phyloP scores from a whole-genome alignment of 495 filamentous ascomycete species.

The Annulohypoxylon maeteangense region DNA sequence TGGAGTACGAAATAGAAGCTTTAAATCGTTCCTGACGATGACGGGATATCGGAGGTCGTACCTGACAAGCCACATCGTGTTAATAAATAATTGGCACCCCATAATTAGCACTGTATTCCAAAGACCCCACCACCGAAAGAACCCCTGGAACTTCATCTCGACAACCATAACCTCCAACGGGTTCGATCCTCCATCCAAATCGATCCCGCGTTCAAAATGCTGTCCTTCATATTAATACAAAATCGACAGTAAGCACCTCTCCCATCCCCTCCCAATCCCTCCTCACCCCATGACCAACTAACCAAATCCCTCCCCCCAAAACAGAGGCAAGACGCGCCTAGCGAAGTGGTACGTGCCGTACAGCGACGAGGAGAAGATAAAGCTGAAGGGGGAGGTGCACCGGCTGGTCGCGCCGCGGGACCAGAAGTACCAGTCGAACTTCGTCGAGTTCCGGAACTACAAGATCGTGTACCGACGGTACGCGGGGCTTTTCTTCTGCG shows the following conservation, averaged over 20 bases:
- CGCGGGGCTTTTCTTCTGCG: conserved; percentile 97
- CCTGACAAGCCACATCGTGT: conserved; percentile 24
- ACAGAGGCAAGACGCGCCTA: conserved; percentile 95
- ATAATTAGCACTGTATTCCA: background rate
- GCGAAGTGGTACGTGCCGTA: conserved; percentile 99
- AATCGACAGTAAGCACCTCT: conserved; percentile 80
- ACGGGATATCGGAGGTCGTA: background rate
- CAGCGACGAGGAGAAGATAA: conserved; percentile 96
- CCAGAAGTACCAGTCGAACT: conserved; percentile 99
- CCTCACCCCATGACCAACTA: background rate
- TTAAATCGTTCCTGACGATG: background rate
- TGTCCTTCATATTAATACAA: conserved; percentile 96
- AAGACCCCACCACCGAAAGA: conserved; percentile 9
- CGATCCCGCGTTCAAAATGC: conserved; percentile 54
- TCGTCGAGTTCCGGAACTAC: conserved; percentile 92
- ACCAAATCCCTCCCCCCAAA: background rate
- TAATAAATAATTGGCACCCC: background rate
- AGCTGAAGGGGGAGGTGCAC: conserved; percentile 93
- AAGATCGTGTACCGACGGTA: conserved; percentile 98
- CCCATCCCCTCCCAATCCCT: background rate
- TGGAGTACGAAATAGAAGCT: too few species aligned
- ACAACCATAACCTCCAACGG: conserved; percentile 10
- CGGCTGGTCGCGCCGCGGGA: conserved; percentile 96
- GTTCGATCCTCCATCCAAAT: conserved; percentile 6
- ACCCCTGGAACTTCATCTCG: conserved; percentile 24